Evolutionary conservation across 2,329 filamentous ascomycete species (phyloP).

Genomic region (Venturia asperata): DNA sequence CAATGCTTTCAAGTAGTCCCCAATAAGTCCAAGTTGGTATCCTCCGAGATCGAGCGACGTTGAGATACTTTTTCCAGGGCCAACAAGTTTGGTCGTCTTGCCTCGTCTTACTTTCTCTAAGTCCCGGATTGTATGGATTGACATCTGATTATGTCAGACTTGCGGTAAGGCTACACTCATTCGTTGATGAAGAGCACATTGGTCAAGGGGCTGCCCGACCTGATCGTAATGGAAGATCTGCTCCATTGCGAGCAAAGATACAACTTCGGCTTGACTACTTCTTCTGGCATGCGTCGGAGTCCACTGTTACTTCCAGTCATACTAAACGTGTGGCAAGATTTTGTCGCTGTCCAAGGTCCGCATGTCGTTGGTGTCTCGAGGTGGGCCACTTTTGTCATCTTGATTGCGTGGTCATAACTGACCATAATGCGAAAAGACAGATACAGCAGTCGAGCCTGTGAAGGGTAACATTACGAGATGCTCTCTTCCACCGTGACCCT

Average conservation of each 20-base stretch:
- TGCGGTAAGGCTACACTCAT: not conserved
- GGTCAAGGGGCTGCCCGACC: not conserved
- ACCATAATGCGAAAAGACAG: not conserved
- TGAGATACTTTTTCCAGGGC: not conserved
- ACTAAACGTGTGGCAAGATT: not conserved
- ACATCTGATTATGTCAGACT: slow-evolving; percentile 1
- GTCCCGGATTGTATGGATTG: not conserved
- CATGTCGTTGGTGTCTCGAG: too few relatives aligned
- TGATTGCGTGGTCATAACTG: not conserved
- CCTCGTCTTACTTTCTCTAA: not conserved
- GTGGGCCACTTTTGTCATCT: too few relatives aligned
- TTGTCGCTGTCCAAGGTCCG: not conserved
- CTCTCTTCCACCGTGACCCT: not conserved
- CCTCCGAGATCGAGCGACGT: not conserved
- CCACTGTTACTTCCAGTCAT: not conserved
- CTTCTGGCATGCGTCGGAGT: not conserved
- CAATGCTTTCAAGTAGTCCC: not conserved
- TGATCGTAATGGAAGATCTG: not conserved
- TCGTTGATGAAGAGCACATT: not conserved
- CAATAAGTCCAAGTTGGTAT: not conserved
- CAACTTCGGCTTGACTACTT: not conserved
- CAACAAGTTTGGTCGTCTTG: not conserved
- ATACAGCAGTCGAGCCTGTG: not conserved
- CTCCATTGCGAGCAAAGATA: not conserved
- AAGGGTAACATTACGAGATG: not conserved